Evolutionary conservation across 2,329 filamentous ascomycete species (phyloP), one percentile per base, ranked within the genome.

Genomic region (Daldinia sp.): DNA sequence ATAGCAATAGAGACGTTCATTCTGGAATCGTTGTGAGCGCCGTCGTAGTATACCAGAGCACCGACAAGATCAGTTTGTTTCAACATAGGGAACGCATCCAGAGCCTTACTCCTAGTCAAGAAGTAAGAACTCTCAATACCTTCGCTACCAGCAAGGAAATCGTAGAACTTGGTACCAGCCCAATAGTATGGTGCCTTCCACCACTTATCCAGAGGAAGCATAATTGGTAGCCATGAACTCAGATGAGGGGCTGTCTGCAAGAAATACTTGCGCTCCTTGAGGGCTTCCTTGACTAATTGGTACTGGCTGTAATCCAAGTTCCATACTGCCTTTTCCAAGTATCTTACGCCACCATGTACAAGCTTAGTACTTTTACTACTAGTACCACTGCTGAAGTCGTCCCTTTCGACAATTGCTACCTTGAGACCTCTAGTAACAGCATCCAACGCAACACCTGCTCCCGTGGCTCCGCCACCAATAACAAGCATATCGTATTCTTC

Each of bases 51-150:
- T 26, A 97, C 93, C 75, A 97, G 82, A 65, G 93, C 93, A 68
- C 93, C 93, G 50, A 94, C 87, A 13, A 97, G 83, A 72, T 91
- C 89, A 46, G 92, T 90, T 77, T 89, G 91, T 82, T 93, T 94
- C 72, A 97, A 81, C 93, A 97, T 96, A 6, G 93, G 93, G 77
- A 97, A 97, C 2, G 92, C 92, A 78, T 95, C 93, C 70, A 97
- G 84, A 7, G 93, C 93, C 81, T 95, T 95, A 79, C 91, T 94
- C 80, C 90, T 91, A 26, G 93, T 94, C 76, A 97, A 82, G 79
- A 97, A 97, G 82, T 97, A 97, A 5, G 92, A 95, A 75, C 89
- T 93, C 80, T 97, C 93, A 75, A 97, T 94, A 62, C 93, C 93
- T 79, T 97, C 93, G 44, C 90, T 91, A 13, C 93, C 93, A 74